Percentiles rank a stretch among this genome's conserved stretches.
These are phyloP conservation scores for Fusarium vanettenii DNA, from an alignment of 2,329 filamentous ascomycete species.

Conservation along the genomic window DNA sequence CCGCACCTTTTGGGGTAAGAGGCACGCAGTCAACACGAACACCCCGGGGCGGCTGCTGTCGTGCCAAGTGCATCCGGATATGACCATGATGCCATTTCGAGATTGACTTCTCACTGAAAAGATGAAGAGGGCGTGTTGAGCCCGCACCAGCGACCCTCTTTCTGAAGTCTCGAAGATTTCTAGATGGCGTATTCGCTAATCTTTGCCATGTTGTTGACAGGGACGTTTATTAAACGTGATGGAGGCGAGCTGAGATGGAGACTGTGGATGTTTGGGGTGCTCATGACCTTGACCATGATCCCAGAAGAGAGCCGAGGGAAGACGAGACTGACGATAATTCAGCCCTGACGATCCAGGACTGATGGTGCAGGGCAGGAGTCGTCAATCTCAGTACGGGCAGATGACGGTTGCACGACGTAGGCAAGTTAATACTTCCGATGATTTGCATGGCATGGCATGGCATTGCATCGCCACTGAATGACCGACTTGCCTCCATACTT, in stretches of 20 bases:
- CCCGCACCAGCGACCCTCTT: background rate
- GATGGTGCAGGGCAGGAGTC: conserved; percentile 10
- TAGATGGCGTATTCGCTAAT: background rate
- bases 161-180: background rate
- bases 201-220: background rate
- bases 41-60: background rate
- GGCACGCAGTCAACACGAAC: conserved; percentile 2
- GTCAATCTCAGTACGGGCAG: background rate
- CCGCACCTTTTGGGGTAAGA: background rate
- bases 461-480: background rate
- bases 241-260: conserved; percentile 5
- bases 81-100: conserved; percentile 9
- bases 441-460: conserved; percentile 3
- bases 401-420: background rate
- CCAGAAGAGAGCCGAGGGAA: conserved; percentile 5
- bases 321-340: conserved; percentile 5
- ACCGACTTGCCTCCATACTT: background rate
- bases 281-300: conserved; percentile 3
- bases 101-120: background rate
- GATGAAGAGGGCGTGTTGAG: background rate
- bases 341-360: conserved; percentile 35
- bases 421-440: conserved; percentile 2
- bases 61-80: conserved; percentile 11
- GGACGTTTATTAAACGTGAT: background rate
- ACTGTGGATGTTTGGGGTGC: conserved; percentile 8